phyloP scores from a whole-genome alignment of 306 rosid genomes.

The Cicer bijugum region DNA sequence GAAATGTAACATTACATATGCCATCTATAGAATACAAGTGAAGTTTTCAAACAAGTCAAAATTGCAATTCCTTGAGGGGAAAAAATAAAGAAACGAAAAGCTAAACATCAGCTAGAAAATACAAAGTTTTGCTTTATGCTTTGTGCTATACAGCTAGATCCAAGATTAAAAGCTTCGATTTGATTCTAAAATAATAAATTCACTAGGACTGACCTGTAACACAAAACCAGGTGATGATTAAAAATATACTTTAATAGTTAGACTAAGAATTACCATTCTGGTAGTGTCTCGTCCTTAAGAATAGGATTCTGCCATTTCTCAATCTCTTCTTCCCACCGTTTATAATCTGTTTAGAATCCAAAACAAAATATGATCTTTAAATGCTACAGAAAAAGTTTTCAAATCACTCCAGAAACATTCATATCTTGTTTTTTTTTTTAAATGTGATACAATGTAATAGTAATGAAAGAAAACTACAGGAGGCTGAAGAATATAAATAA shows the following conservation, averaged over 20 bases:
- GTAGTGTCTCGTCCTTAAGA: slow-evolving; percentile 76
- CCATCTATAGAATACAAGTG: slow-evolving; percentile 19
- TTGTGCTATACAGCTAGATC: slow-evolving; percentile 9
- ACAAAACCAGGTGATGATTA: not conserved
- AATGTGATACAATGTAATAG: not conserved
- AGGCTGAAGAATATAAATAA: slow-evolving; percentile 34
- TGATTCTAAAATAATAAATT: slow-evolving; percentile 16
- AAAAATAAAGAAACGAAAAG: not conserved
- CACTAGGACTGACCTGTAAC: slow-evolving; percentile 9
- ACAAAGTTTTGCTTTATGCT: slow-evolving; percentile 22
- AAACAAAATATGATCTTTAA: slow-evolving; percentile 40
- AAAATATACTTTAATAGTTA: not conserved
- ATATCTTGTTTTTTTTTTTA: not conserved
- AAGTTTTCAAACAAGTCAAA: slow-evolving; percentile 6
- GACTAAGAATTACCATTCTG: slow-evolving; percentile 78
- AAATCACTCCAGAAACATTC: slow-evolving; percentile 33
- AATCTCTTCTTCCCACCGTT: slow-evolving; percentile 96
- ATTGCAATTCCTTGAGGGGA: slow-evolving; percentile 1
- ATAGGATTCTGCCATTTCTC: slow-evolving; percentile 91
- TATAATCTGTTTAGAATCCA: slow-evolving; percentile 68
- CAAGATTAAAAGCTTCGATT: slow-evolving; percentile 25
- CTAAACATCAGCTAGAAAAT: slow-evolving; percentile 30
- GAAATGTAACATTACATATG: not conserved
- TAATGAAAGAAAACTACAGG: slow-evolving; percentile 31
- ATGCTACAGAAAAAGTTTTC: slow-evolving; percentile 3